phyloP scores from a whole-genome alignment of 768 basidiomycete genomes.

The Arthromyces matolae region DNA sequence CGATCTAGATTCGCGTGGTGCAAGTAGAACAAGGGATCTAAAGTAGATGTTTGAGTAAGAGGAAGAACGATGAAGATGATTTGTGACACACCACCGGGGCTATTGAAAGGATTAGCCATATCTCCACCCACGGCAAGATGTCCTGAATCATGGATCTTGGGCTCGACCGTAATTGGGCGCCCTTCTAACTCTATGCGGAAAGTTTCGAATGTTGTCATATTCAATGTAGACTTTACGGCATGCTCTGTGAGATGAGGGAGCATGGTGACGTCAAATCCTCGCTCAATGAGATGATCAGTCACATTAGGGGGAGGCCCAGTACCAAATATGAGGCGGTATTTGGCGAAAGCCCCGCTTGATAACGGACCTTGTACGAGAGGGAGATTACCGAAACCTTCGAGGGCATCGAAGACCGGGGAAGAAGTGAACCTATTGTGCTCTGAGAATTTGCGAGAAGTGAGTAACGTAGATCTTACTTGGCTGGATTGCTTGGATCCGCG shows the following conservation, averaged over 20 bases:
- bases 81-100: slow-evolving; percentile 33
- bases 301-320: slow-evolving; percentile 29
- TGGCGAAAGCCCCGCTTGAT: slow-evolving; percentile 31
- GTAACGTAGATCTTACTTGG: slow-evolving; percentile 15
- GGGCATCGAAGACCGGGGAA: slow-evolving; percentile 33
- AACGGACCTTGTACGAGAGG: slow-evolving; percentile 27
- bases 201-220: slow-evolving; percentile 24
- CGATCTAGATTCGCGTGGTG: slow-evolving; percentile 38
- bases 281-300: slow-evolving; percentile 29
- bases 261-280: slow-evolving; percentile 22
- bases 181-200: slow-evolving; percentile 38
- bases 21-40: slow-evolving; percentile 39
- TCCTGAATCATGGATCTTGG: slow-evolving; percentile 32
- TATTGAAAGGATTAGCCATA: slow-evolving; percentile 32
- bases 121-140: slow-evolving; percentile 34
- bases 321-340: slow-evolving; percentile 30
- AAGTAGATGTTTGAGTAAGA: too few relatives aligned
- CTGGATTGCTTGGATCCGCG: slow-evolving; percentile 17
- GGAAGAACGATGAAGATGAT: not conserved
- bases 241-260: slow-evolving; percentile 18
- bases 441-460: not conserved
- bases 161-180: slow-evolving; percentile 20
- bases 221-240: slow-evolving; percentile 14
- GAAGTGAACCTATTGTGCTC: slow-evolving; percentile 26
- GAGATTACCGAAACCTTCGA: slow-evolving; percentile 36